A percentile compares a stretch with the other conserved stretches of the same genome.
phyloP scores from a whole-genome alignment of 2,329 filamentous ascomycete genomes.

The Trichoderma citrinoviride region DNA sequence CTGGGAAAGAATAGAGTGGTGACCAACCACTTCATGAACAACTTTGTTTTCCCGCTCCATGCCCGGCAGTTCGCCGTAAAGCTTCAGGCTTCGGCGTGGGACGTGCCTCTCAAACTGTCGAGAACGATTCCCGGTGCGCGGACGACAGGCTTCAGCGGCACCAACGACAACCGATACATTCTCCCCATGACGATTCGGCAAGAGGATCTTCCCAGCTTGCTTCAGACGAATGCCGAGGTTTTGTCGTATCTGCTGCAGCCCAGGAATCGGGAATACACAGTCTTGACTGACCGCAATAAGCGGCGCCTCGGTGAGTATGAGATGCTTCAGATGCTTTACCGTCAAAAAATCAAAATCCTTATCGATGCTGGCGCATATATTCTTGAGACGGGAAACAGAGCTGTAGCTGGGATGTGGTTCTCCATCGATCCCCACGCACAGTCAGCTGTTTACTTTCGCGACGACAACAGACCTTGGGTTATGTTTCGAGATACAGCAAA shows the following conservation, averaged over 20 bases:
- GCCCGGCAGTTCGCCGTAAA: slow-evolving; percentile 64
- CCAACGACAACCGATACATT: slow-evolving; percentile 61
- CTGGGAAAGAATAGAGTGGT: slow-evolving; percentile 49
- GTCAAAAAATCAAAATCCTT: slow-evolving; percentile 47
- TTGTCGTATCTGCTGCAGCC: slow-evolving; percentile 54
- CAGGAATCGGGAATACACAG: slow-evolving; percentile 49
- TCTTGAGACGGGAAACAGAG: slow-evolving; percentile 56
- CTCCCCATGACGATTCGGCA: slow-evolving; percentile 60
- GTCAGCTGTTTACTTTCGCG: slow-evolving; percentile 55
- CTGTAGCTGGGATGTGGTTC: slow-evolving; percentile 52
- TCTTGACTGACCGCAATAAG: slow-evolving; percentile 31
- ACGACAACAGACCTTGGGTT: slow-evolving; percentile 30
- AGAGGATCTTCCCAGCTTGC: slow-evolving; percentile 53
- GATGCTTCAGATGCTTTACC: slow-evolving; percentile 43
- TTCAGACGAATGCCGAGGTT: slow-evolving; percentile 63
- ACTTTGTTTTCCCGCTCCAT: slow-evolving; percentile 63
- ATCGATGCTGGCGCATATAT: slow-evolving; percentile 66
- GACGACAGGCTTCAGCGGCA: slow-evolving; percentile 70
- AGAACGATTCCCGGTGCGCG: slow-evolving; percentile 24
- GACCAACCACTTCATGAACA: slow-evolving; percentile 61
- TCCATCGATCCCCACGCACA: slow-evolving; percentile 41
- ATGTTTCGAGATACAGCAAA: slow-evolving; percentile 32
- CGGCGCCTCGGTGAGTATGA: slow-evolving; percentile 44
- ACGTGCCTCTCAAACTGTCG: slow-evolving; percentile 52
- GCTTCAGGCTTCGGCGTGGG: slow-evolving; percentile 65